Evolutionary conservation across 768 basidiomycete species (phyloP).

Genomic region (Termitomyces sp.): DNA sequence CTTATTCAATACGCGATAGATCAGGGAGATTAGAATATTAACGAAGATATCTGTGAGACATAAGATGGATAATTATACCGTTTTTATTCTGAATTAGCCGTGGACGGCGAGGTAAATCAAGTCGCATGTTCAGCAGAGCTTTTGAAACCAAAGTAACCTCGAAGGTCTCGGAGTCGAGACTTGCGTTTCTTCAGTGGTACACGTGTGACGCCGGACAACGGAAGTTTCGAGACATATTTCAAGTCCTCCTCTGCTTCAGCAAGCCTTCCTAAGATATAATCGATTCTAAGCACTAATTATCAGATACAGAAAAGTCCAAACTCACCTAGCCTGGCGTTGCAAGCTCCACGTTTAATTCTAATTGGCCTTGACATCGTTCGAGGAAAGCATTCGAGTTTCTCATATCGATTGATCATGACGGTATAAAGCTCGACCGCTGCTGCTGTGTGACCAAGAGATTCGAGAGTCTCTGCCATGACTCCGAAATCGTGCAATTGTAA

Average conservation of each 20-base stretch:
- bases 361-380: background rate
- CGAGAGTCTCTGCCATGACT: slow-evolving; percentile 2
- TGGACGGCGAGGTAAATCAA: background rate
- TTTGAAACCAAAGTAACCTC: background rate
- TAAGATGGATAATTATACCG: background rate
- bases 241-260: slow-evolving; percentile 6
- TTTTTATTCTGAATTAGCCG: background rate
- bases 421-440: background rate
- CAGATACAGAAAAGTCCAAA: background rate
- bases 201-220: background rate
- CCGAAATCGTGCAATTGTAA: slow-evolving; percentile 2
- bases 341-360: slow-evolving; percentile 1
- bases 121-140: background rate
- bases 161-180: background rate
- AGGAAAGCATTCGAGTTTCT: slow-evolving; percentile 1
- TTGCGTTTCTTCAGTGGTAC: background rate
- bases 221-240: background rate
- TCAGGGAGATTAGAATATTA: background rate
- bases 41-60: background rate
- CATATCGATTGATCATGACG: slow-evolving; percentile 2
- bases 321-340: background rate
- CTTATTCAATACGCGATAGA: background rate
- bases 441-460: background rate
- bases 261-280: background rate
- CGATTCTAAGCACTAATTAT: background rate